Conservation (phyloP, 106 monocot species). For the Posidonia australis region DNA sequence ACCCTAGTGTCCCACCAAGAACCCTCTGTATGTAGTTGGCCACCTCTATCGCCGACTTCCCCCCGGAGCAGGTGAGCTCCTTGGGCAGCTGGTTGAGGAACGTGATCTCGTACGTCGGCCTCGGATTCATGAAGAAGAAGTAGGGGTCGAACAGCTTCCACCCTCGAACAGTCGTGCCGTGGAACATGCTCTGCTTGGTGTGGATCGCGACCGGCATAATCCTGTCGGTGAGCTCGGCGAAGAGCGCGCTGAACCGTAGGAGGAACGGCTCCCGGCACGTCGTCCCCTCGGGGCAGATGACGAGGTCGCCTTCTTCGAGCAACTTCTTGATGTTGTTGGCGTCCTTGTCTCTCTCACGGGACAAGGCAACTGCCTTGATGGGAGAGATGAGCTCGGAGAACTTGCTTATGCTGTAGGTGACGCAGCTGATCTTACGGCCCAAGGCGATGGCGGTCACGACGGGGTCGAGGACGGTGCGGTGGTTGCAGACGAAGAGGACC, state of each 20-base stretch:
- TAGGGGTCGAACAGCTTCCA: slow-evolving; percentile 14
- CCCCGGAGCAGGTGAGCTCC: slow-evolving; percentile 7
- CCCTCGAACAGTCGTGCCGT: slow-evolving; percentile 6
- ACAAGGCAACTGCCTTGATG: slow-evolving; percentile 54
- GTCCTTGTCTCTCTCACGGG: slow-evolving; percentile 50
- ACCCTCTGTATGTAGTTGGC: slow-evolving; percentile 16
- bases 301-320: slow-evolving; percentile 35
- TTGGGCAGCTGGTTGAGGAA: slow-evolving; percentile 11
- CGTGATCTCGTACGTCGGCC: slow-evolving; percentile 15
- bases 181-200: slow-evolving; percentile 15
- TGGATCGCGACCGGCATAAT: slow-evolving; percentile 11
- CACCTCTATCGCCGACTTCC: slow-evolving; percentile 12
- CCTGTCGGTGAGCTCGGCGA: slow-evolving; percentile 13
- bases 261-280: slow-evolving; percentile 19
- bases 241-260: slow-evolving; percentile 11
- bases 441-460: slow-evolving; percentile 25
- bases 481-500: slow-evolving; percentile 33
- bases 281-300: slow-evolving; percentile 17
- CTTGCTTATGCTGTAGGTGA: slow-evolving; percentile 42
- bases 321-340: slow-evolving; percentile 56
- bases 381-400: slow-evolving; percentile 82
- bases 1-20: slow-evolving; percentile 13
- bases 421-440: slow-evolving; percentile 28
- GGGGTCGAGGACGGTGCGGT: slow-evolving; percentile 32
- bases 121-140: slow-evolving; percentile 25